Conservation (phyloP, 768 basidiomycete species). For the Tephrocybe rancida region DNA sequence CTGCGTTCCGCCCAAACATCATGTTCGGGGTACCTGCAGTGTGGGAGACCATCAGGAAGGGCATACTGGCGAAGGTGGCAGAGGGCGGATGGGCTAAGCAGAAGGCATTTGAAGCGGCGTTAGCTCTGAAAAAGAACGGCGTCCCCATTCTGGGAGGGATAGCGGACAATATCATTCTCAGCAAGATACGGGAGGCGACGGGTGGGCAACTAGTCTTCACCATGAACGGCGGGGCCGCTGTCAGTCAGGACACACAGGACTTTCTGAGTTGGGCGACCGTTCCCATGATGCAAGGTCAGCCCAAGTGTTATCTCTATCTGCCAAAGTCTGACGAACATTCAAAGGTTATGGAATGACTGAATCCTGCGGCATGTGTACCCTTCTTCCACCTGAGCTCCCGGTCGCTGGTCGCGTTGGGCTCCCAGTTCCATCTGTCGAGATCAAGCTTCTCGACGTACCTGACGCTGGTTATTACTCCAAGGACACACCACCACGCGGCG, state of each 20-base stretch:
- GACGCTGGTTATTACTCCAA: conserved; percentile 85
- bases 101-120: conserved; percentile 77
- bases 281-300: conserved; percentile 80
- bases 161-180: conserved; percentile 77
- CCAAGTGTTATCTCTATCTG: not conserved
- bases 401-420: conserved; percentile 77
- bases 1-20: conserved; percentile 78
- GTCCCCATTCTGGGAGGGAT: conserved; percentile 68
- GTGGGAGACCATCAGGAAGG: conserved; percentile 97
- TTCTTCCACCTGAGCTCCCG: conserved; percentile 84
- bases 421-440: conserved; percentile 84
- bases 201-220: conserved; percentile 85
- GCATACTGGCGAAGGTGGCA: conserved; percentile 82
- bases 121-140: conserved; percentile 71
- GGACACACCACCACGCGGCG: conserved; percentile 77
- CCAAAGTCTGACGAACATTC: not conserved
- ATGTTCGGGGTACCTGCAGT: conserved; percentile 96
- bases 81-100: conserved; percentile 66
- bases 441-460: conserved; percentile 82
- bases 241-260: conserved; percentile 87
- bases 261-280: conserved; percentile 84
- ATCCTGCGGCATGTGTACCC: conserved; percentile 85
- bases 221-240: conserved; percentile 83
- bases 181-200: conserved; percentile 77
- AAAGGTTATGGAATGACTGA: conserved; percentile 96